Evolutionary conservation across 108 stramenopile species (phyloP).

Genomic region (Nitzschia inconspicua): DNA sequence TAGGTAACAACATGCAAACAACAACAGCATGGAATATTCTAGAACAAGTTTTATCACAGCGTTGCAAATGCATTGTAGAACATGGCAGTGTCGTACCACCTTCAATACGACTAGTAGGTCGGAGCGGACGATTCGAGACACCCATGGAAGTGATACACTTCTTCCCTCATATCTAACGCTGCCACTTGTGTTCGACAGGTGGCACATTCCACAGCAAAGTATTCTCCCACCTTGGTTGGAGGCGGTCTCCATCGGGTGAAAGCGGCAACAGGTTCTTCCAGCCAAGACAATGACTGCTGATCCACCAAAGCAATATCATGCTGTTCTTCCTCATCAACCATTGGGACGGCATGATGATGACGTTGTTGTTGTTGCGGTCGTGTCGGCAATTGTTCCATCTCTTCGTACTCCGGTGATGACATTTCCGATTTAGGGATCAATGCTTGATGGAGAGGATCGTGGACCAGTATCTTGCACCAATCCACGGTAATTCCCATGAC

Average conservation of each 20-base stretch:
- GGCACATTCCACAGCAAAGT: conserved; percentile 71
- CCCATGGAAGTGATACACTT: conserved; percentile 88
- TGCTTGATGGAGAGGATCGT: conserved; percentile 44
- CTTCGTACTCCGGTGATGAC: too few species aligned
- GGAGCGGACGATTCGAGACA: conserved; percentile 53
- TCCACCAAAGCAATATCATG: not conserved
- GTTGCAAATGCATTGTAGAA: too few species aligned
- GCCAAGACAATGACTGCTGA: too few species aligned
- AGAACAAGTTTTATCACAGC: too few species aligned
- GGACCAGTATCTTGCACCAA: conserved; percentile 58
- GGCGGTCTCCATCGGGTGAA: not conserved
- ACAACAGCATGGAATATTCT: too few species aligned
- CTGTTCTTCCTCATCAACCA: not conserved
- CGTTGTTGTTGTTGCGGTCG: not conserved
- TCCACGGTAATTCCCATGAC: conserved; percentile 84
- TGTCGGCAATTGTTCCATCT: conserved; percentile 25
- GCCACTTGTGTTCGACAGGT: conserved; percentile 79
- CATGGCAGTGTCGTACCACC: too few species aligned
- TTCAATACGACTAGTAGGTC: too few species aligned
- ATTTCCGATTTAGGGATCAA: conserved; percentile 32
- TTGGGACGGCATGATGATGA: not conserved
- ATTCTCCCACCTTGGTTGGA: conserved; percentile 24
- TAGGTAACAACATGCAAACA: too few species aligned
- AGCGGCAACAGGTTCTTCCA: not conserved
- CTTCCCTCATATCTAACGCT: conserved; percentile 76